phyloP scores from a whole-genome alignment of 2,329 filamentous ascomycete genomes.

The Aplosporella prunicola region DNA sequence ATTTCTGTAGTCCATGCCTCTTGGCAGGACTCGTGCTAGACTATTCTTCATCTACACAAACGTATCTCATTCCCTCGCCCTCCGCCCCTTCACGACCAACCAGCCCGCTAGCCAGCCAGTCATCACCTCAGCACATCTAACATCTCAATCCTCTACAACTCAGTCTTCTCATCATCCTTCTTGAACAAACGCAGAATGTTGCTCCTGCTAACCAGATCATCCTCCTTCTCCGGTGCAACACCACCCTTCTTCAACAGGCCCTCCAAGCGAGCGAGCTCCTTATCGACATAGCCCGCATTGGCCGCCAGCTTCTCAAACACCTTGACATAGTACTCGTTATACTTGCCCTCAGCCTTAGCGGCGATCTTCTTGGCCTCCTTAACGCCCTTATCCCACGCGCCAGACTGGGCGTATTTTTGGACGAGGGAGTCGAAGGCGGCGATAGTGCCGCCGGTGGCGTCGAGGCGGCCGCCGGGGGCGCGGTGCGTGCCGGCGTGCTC shows the following conservation, averaged over 20 bases:
- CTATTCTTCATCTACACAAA: too few species aligned
- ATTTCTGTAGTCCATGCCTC: too few species aligned
- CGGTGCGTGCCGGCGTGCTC: constrained; percentile 82
- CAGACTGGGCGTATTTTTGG: constrained; percentile 57
- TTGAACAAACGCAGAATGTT: constrained; percentile 79
- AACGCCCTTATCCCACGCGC: constrained; percentile 53
- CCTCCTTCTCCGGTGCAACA: constrained; percentile 73
- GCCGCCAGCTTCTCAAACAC: constrained; percentile 76
- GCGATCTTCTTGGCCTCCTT: constrained; percentile 57
- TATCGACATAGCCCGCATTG: constrained; percentile 69
- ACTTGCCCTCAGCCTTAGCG: constrained; percentile 55
- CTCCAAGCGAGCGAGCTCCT: constrained; percentile 75
- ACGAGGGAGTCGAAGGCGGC: constrained; percentile 68
- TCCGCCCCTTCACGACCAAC: too few species aligned
- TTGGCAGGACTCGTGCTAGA: too few species aligned
- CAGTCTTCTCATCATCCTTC: constrained; percentile 54
- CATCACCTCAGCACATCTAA: too few species aligned
- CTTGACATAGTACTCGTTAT: constrained; percentile 87
- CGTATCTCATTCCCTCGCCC: too few species aligned
- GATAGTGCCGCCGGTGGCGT: constrained; percentile 72
- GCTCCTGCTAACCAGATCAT: constrained; percentile 75
- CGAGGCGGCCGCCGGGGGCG: constrained; percentile 67
- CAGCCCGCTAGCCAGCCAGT: too few species aligned
- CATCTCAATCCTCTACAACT: constrained; percentile 46
- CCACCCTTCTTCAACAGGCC: constrained; percentile 79